These are phyloP conservation scores for Hypoxylon fragiforme DNA, from an alignment of 495 filamentous ascomycete species.

Conservation along the genomic window DNA sequence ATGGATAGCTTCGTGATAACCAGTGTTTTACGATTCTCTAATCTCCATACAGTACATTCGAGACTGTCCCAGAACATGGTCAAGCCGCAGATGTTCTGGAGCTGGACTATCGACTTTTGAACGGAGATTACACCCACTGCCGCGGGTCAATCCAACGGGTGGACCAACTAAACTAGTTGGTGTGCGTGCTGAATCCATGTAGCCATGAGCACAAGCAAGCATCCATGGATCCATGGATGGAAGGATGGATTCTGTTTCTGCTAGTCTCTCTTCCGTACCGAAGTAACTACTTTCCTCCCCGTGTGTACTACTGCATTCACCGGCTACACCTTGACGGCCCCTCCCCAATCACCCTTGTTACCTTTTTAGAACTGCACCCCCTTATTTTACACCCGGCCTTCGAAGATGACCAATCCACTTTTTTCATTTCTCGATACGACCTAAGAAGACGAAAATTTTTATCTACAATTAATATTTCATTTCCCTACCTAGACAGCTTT, in stretches of 20 bases:
- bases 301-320: conserved; percentile 30
- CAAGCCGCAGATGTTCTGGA: conserved; percentile 42
- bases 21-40: conserved; percentile 8
- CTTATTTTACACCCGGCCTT: conserved; percentile 4
- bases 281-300: conserved; percentile 19
- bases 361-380: conserved; percentile 11
- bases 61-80: conserved; percentile 25
- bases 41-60: conserved; percentile 28
- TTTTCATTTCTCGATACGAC: conserved; percentile 41
- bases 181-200: conserved; percentile 26
- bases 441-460: conserved; percentile 39
- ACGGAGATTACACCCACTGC: conserved; percentile 41
- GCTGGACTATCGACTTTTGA: conserved; percentile 28
- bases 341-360: conserved; percentile 23
- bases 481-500: too few species aligned
- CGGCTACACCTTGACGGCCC: conserved; percentile 39
- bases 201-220: conserved; percentile 26
- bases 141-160: conserved; percentile 40
- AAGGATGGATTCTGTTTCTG: too few species aligned
- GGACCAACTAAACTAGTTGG: conserved; percentile 21
- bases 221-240: too few species aligned
- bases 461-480: conserved; percentile 39
- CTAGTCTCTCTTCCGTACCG: conserved; percentile 5
- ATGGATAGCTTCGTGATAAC: conserved; percentile 11
- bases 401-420: conserved; percentile 32